These are phyloP conservation scores for Claviceps fusiformis DNA, from an alignment of 2,329 filamentous ascomycete species.

Conservation along the genomic window DNA sequence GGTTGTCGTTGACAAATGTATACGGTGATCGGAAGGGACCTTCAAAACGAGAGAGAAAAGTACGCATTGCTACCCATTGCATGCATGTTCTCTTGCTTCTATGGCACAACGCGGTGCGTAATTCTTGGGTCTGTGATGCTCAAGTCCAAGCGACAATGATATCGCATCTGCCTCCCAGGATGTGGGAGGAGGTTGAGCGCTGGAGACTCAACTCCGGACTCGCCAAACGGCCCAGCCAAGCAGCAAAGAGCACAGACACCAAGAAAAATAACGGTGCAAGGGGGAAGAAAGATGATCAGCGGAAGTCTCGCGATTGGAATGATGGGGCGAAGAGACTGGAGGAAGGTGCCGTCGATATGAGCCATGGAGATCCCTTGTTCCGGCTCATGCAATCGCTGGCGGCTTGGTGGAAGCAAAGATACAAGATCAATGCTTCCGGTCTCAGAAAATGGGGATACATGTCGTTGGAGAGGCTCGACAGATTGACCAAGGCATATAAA, in stretches of 20 bases:
- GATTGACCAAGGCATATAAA: slow-evolving; percentile 58
- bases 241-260: slow-evolving; percentile 11
- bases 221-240: slow-evolving; percentile 22
- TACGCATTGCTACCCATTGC: slow-evolving; percentile 68
- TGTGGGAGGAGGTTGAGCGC: slow-evolving; percentile 60
- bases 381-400: slow-evolving; percentile 63
- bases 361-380: slow-evolving; percentile 68
- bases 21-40: slow-evolving; percentile 66
- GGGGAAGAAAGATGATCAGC: slow-evolving; percentile 10
- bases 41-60: slow-evolving; percentile 68
- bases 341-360: slow-evolving; percentile 59
- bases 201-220: slow-evolving; percentile 60
- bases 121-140: slow-evolving; percentile 68
- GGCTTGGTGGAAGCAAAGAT: slow-evolving; percentile 79
- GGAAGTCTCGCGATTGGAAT: slow-evolving; percentile 52
- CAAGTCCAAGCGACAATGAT: slow-evolving; percentile 65
- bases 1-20: slow-evolving; percentile 47
- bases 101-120: slow-evolving; percentile 79
- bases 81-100: slow-evolving; percentile 79
- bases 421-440: slow-evolving; percentile 62
- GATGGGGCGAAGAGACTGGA: slow-evolving; percentile 55
- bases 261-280: slow-evolving; percentile 17
- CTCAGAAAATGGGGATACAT: slow-evolving; percentile 86
- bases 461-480: slow-evolving; percentile 57
- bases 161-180: slow-evolving; percentile 52